Evolutionary conservation across 306 rosid species (phyloP), one percentile per base, ranked within the genome.

Genomic region (Lotus japonicus): DNA sequence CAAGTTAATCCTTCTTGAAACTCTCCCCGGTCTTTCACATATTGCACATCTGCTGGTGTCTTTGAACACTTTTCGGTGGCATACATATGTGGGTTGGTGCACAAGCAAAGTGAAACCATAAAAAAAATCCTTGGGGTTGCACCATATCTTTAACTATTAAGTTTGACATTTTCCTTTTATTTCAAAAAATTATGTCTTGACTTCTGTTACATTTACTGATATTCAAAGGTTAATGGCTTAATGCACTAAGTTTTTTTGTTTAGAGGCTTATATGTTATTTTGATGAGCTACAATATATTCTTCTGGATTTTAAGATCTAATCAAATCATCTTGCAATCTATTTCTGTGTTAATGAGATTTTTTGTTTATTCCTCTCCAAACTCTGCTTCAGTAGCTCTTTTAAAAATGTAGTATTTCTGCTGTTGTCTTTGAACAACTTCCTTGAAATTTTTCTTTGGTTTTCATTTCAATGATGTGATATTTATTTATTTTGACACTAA

Each of bases 301-400:
- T 15, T 18, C 73, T 48, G 63, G 54, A 70, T 19, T 1, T 5
- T 13, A 6, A 14, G 11, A 49, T 70, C 58, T 28, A 42, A 52
- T 36, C 33, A 36, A 36, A 58, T 44, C 57, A 43, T 54, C 42
- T 64, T 69, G 31, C 49, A 64, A 64, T 14, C 55, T 43, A 36
- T 18, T 21, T n/a, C n/a, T 59, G 23, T 54, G 58, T 50, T 3
- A 11, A 23, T 45, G 52, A 44, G 26, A 21, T 65, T 56, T 35
- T 39, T 65, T 70, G 14, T 72, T 49, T 64, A 50, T 53, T 78
- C 19, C 69, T 31, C 52, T 36, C 16, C 55, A 50, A 74, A 50
- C 61, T 50, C 14, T 70, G 49, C 36, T 43, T 63, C 55, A 53
- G 13, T 6, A 13, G 53, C 57, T 60, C 72, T 67, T 39, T 52